Evolutionary conservation across 768 basidiomycete genomes (phyloP).

Genomic region (Cystofilobasidium capitatum): DNA sequence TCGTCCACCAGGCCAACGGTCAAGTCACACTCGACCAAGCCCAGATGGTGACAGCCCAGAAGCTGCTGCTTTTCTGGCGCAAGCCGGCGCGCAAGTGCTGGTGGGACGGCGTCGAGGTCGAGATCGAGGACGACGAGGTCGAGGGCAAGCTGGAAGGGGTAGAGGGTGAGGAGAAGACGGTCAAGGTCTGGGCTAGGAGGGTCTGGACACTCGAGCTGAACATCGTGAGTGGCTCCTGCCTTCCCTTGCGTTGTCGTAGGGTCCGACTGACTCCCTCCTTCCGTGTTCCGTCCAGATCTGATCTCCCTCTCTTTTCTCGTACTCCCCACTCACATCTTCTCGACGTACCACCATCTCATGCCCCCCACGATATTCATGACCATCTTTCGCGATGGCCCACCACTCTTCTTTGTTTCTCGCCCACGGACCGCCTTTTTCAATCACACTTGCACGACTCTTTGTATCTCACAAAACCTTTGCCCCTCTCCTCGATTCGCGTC

Average conservation of each 20-base stretch:
- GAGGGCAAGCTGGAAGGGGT: slow-evolving; percentile 30
- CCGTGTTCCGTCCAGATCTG: no score
- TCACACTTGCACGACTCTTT: no score
- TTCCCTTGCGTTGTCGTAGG: background rate
- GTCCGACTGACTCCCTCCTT: background rate
- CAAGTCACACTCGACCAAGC: slow-evolving; percentile 55
- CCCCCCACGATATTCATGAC: no score
- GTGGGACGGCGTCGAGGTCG: slow-evolving; percentile 96
- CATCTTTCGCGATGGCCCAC: no score
- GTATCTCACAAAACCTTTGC: no score
- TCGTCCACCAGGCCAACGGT: slow-evolving; percentile 45
- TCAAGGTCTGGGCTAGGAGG: slow-evolving; percentile 92
- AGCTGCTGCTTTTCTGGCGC: slow-evolving; percentile 92
- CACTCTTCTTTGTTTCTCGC: no score
- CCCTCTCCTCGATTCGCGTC: no score
- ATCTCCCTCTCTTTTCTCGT: background rate
- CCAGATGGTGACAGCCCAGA: slow-evolving; percentile 97
- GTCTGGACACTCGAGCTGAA: slow-evolving; percentile 98
- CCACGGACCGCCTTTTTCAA: no score
- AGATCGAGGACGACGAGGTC: slow-evolving; percentile 43
- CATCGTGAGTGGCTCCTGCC: slow-evolving; percentile 50
- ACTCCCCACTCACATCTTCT: background rate
- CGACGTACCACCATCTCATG: no score
- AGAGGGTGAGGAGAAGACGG: slow-evolving; percentile 39
- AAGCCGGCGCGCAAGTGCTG: slow-evolving; percentile 99